Conservation (phyloP, 345 rosid genomes). For the Fremontodendron californicum region DNA sequence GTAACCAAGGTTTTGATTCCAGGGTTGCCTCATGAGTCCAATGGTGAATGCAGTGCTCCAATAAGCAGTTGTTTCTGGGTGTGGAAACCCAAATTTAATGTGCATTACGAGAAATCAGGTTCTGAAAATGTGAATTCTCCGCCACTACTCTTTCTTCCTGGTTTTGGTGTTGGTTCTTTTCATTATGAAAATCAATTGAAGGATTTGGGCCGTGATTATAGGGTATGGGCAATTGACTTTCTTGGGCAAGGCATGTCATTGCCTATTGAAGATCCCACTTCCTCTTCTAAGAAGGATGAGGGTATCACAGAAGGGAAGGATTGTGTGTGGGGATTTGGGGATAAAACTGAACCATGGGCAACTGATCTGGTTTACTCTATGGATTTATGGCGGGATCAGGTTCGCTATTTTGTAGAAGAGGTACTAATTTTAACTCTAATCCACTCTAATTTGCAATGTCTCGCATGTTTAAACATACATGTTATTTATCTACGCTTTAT, state of each 20-base stretch:
- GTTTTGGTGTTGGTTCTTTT: slow-evolving; percentile 96
- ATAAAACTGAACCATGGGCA: slow-evolving; percentile 81
- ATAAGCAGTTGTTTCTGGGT: slow-evolving; percentile 61
- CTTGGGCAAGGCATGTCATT: slow-evolving; percentile 91
- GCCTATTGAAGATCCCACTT: slow-evolving; percentile 75
- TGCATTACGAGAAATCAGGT: slow-evolving; percentile 78
- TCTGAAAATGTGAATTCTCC: slow-evolving; percentile 62
- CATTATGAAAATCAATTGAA: slow-evolving; percentile 91
- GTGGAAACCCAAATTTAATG: slow-evolving; percentile 78
- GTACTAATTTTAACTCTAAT: slow-evolving; percentile 26
- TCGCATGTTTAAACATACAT: not conserved
- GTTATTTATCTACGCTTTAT: not conserved
- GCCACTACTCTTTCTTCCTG: slow-evolving; percentile 81
- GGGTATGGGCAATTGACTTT: slow-evolving; percentile 99
- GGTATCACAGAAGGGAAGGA: slow-evolving; percentile 11
- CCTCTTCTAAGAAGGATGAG: slow-evolving; percentile 16
- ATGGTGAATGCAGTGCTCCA: slow-evolving; percentile 49
- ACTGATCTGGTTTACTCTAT: slow-evolving; percentile 65
- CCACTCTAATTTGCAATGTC: not conserved
- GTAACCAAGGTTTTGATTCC: slow-evolving; percentile 58
- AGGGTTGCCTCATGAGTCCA: slow-evolving; percentile 50
- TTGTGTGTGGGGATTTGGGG: slow-evolving; percentile 81
- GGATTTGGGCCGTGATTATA: slow-evolving; percentile 80
- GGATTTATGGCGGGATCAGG: slow-evolving; percentile 93
- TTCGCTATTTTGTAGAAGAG: slow-evolving; percentile 73